A percentile compares a stretch with the other conserved stretches of the same genome.
Conservation (phyloP, 2,329 filamentous ascomycete genomes). For the Colletotrichum abscissum region DNA sequence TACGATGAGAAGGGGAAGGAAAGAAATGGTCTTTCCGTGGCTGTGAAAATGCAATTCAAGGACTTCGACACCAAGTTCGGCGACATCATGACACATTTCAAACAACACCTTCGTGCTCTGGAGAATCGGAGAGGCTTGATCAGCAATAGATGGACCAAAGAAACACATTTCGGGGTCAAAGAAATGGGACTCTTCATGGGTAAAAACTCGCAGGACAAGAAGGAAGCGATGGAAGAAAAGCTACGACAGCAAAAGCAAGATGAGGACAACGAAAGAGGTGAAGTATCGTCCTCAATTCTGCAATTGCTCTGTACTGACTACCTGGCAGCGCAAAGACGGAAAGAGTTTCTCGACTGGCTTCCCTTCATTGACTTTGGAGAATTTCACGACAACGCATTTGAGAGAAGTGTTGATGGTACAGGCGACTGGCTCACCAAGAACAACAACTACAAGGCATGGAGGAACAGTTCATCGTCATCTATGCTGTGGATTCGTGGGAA, state of each 20-base stretch:
- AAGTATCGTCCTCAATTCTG: background rate
- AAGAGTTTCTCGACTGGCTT: background rate
- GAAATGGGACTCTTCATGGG: background rate
- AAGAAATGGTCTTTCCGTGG: background rate
- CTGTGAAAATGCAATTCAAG: background rate
- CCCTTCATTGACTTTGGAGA: constrained; percentile 1
- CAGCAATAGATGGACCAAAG: background rate
- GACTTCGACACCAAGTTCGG: constrained; percentile 2
- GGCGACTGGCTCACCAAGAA: background rate
- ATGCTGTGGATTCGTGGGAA: constrained; percentile 13
- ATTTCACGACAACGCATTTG: background rate
- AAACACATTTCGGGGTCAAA: background rate
- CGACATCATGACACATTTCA: background rate
- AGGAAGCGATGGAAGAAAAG: background rate
- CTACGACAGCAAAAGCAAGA: background rate
- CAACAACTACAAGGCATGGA: background rate
- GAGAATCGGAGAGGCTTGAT: background rate
- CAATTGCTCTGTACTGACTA: background rate
- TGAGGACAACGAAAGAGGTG: background rate
- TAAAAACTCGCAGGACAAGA: background rate
- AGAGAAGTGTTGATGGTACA: background rate
- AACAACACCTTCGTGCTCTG: background rate
- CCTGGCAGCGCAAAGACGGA: background rate
- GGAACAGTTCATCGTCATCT: background rate
- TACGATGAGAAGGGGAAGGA: background rate